Percentiles rank a stretch among this genome's conserved stretches.
Conservation (phyloP, 2,329 filamentous ascomycete species). For the Neurospora sp. region DNA sequence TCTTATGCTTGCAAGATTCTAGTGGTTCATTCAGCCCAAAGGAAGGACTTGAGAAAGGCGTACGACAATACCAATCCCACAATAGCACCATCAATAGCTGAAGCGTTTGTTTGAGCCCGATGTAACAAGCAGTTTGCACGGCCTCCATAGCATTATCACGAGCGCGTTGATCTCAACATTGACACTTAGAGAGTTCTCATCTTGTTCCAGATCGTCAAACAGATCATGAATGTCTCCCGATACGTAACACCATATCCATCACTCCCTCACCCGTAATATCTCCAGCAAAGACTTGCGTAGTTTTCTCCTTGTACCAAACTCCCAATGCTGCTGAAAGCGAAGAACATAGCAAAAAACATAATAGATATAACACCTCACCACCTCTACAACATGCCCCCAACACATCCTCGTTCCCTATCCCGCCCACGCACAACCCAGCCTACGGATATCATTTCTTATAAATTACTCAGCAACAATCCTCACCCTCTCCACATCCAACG, state of each 20-base stretch:
- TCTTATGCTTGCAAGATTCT: not conserved
- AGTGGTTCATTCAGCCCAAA: no score
- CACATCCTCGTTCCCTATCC: not conserved
- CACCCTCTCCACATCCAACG: conserved; percentile 65
- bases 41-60: not conserved
- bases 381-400: no score
- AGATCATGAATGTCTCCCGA: not conserved
- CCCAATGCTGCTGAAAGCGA: not conserved
- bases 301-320: not conserved
- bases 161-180: not conserved
- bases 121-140: not conserved
- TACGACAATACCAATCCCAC: not conserved
- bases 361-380: not conserved
- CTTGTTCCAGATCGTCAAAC: not conserved
- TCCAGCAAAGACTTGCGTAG: not conserved
- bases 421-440: not conserved
- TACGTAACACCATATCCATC: not conserved
- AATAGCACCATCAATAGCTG: not conserved
- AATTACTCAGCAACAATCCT: conserved; percentile 32
- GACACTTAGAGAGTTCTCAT: not conserved
- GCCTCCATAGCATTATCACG: not conserved
- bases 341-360: not conserved
- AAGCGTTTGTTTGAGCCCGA: not conserved
- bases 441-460: not conserved
- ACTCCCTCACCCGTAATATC: not conserved